Base-by-base conservation (phyloP, 2,329 filamentous ascomycete species). In the Pestalotiopsis sp. region DNA sequence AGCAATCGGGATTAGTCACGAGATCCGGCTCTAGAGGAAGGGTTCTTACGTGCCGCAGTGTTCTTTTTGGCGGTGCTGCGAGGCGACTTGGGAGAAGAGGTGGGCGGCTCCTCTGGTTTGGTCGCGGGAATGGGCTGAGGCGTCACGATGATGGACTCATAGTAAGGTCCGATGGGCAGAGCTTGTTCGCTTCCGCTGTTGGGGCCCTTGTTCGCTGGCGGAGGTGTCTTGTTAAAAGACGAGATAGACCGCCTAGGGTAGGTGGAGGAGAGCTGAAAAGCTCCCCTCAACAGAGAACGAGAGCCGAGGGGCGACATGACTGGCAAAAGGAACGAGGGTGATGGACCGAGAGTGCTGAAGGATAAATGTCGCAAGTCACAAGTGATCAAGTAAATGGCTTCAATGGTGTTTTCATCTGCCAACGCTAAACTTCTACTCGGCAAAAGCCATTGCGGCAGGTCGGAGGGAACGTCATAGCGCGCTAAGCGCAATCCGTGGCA, bases 121-220 rank as follows among this genome's bases (percentile, higher is more conserved):
- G 77, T 73, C 9, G 78, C 73, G 64, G 73, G 80, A 66, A 80
- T 82, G 1, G 82, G 82, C 9, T 81, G 79, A 0, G 85, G 84
- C 4, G 79, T 80, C 63, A 82, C 80, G 59, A 90, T 81, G 27
- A 91, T 84, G n/a, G 81, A 78, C 71, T 89, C 84, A 78, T 91
- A 91, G 80, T 89, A 91, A 57, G 81, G 77, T 0, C 89, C 89
- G 0, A 90, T 80, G 0, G 88, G 87, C 17, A 80, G 79, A n/a
- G 79, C 82, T 72, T 86, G 84, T 67, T 82, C 75, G 45, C 76
- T 74, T 36, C 13, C 59, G 68, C 57, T 60, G 70, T 70, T 20
- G 52, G 49, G 58, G 70, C 66, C 68, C 75, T 77, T 64, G 64
- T 65, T 68, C 62, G 68, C 56, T 36, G 62, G 73, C 72, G 25